Conservation (phyloP, 176 grass and related monocot genomes). For the Cymbopogon citratus region DNA sequence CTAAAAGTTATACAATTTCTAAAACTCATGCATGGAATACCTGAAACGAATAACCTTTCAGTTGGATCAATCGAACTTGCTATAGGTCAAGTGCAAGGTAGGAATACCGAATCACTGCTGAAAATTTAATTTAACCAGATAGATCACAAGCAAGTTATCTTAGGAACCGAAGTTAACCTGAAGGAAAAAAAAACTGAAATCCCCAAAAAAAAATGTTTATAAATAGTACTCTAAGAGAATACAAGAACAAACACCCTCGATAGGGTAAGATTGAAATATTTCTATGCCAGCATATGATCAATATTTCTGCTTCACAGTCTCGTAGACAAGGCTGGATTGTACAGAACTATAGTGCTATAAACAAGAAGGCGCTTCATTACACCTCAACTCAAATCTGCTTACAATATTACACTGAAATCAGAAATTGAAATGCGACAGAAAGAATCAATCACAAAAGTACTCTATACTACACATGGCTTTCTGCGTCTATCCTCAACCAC, state of each 20-base stretch:
- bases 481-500: slow-evolving; percentile 46
- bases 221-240: background rate
- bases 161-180: background rate
- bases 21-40: background rate
- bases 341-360: slow-evolving; percentile 18
- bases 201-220: background rate
- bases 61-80: background rate
- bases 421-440: slow-evolving; percentile 11
- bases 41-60: background rate
- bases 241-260: background rate
- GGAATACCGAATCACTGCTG: background rate
- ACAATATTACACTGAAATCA: slow-evolving; percentile 21
- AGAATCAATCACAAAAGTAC: slow-evolving; percentile 19
- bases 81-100: background rate
- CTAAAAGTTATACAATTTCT: background rate
- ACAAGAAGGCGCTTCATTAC: slow-evolving; percentile 27
- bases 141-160: background rate
- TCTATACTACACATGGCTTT: slow-evolving; percentile 41
- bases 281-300: background rate
- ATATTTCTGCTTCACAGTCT: background rate
- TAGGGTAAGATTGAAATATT: background rate
- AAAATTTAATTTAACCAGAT: background rate
- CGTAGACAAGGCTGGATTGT: background rate
- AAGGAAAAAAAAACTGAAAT: background rate
- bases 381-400: slow-evolving; percentile 24